A percentile compares a stretch with the other conserved stretches of the same genome.
Evolutionary conservation across 140 eudicot species (phyloP).

Genomic region (Anethum foeniculum): DNA sequence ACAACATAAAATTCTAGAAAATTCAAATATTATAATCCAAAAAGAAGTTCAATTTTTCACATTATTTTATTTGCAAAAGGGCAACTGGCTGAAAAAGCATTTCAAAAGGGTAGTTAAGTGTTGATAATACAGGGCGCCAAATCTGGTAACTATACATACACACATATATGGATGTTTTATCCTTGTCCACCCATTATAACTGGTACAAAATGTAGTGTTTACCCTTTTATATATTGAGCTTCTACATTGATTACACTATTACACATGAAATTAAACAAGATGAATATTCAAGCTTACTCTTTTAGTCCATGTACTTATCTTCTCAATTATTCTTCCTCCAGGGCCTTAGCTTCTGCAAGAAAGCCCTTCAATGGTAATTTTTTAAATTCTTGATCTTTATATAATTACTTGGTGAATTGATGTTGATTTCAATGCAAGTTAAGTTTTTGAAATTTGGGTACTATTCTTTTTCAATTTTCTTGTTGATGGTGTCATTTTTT

Average conservation of each 20-base stretch:
- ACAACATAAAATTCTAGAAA: no score
- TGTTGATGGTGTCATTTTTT: conserved; percentile 2
- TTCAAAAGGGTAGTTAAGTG: neutral
- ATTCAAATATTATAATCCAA: no score
- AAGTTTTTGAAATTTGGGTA: neutral
- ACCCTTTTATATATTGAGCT: neutral
- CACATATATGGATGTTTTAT: neutral
- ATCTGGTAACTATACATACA: neutral
- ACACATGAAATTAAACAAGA: neutral
- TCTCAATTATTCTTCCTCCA: conserved; percentile 19
- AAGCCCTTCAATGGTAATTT: conserved; percentile 25
- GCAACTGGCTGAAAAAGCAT: neutral
- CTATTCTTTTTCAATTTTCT: neutral
- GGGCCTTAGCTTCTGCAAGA: conserved; percentile 21
- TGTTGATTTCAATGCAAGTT: neutral
- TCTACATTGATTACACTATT: neutral
- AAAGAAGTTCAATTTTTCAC: no score
- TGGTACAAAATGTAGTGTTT: neutral
- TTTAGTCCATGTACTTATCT: conserved; percentile 19
- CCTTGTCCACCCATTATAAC: conserved; percentile 39
- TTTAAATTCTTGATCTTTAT: neutral
- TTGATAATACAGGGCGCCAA: neutral
- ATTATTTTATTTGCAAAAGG: no score
- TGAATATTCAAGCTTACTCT: conserved; percentile 26
- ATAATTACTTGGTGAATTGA: neutral